Evolutionary conservation across 192 early-diverging fungal genomes (phyloP), one percentile per base, ranked within the genome.

Genomic region (Chytriomyces sp.): DNA sequence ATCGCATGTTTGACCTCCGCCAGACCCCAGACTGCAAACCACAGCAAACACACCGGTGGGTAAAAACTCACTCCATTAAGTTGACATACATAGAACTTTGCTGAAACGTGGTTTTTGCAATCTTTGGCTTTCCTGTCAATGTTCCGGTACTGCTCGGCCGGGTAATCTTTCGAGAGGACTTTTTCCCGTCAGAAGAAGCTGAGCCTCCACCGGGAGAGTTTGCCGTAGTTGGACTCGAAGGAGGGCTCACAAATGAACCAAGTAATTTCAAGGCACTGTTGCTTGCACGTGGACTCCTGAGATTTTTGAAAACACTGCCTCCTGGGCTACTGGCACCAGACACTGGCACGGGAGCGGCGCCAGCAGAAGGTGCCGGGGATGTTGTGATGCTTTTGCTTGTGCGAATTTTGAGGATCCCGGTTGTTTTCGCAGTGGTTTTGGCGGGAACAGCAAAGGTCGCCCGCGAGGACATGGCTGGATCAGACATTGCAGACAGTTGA

Each of bases 111-210:
- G 53, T 57, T 20, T 57, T 57, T 13, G 53, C 13, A 57, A 57
- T 57, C 20, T 57, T 57, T 13, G 53, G 53, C 53, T 57, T 57
- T 20, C 53, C 53, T 57, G 53, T 57, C 53, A 57, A 57, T 20
- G 53, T 57, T 57, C 53, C 53, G 16, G 53, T 57, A 57, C 53
- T 57, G 53, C 53, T 57, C 53, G 53, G 53, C 20, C 53, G 53
- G 2, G 53, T 20, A 57, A 57, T 57, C 53, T 57, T 57, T 13
- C 53, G 53, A 13, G 13, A 20, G 35, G 35, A 35, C 35, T 35
- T 35, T 35, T 35, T 35, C 4, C 3, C 35, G 35, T 35, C 35
- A 35, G 35, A 35, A 35, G 35, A 35, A 35, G 35, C 35, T 35
- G 35, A 35, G 20, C 0, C 13, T 57, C 53, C 53, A 1, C 53